Evolutionary conservation across 495 filamentous ascomycete species (phyloP).

Genomic region (Parachaetomium inaequale): DNA sequence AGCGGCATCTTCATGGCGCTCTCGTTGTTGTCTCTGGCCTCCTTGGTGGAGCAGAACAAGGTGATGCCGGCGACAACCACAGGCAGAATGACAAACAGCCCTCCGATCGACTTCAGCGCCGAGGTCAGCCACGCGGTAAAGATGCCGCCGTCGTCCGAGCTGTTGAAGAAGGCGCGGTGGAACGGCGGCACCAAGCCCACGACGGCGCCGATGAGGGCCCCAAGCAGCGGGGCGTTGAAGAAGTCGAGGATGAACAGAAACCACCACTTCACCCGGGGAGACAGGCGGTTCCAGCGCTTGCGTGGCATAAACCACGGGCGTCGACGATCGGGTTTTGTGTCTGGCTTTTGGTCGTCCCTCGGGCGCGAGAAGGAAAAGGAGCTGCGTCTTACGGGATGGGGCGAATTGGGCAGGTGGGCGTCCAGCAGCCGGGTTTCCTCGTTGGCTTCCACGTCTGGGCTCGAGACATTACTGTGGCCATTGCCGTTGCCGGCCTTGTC

Average conservation of each 20-base stretch:
- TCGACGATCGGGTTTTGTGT: conserved; percentile 19
- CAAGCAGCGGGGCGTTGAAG: conserved; percentile 64
- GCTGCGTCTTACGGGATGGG: neutral
- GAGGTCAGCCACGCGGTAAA: conserved; percentile 69
- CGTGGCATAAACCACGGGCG: conserved; percentile 22
- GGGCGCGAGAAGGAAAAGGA: conserved; percentile 8
- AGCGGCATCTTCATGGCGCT: conserved; percentile 41
- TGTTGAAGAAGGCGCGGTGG: conserved; percentile 64
- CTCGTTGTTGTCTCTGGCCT: conserved; percentile 29
- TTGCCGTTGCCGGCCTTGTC: neutral
- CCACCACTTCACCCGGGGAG: conserved; percentile 30
- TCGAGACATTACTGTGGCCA: neutral
- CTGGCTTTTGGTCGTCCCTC: neutral
- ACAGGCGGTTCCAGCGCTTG: conserved; percentile 35
- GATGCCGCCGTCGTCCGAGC: conserved; percentile 61
- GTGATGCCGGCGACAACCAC: conserved; percentile 71
- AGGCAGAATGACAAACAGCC: conserved; percentile 67
- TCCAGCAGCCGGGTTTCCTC: conserved; percentile 24
- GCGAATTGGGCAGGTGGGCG: neutral
- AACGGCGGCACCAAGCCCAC: conserved; percentile 62
- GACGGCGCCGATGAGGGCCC: conserved; percentile 57
- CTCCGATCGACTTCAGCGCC: conserved; percentile 62
- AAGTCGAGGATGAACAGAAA: conserved; percentile 48
- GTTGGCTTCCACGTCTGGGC: conserved; percentile 2
- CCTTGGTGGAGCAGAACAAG: conserved; percentile 50